Evolutionary conservation across 495 filamentous ascomycete genomes (phyloP).

Genomic region (Xylaria cubensis): DNA sequence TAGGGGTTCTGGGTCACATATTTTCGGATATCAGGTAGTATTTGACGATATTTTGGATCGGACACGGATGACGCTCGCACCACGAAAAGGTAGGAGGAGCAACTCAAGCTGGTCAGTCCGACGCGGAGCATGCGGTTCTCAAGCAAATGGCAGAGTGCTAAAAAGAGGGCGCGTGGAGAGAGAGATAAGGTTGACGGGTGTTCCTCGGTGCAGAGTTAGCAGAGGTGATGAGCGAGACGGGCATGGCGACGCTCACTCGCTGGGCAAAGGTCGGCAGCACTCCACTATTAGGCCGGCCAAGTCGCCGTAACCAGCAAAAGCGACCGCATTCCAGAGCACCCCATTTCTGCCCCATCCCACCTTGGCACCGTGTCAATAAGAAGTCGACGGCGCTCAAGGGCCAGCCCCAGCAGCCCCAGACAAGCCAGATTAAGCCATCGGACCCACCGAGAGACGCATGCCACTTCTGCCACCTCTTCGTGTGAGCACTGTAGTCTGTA

Average conservation of each 20-base stretch:
- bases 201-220: conserved; percentile 23
- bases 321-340: conserved; percentile 36
- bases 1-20: conserved; percentile 4
- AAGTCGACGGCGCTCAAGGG: not conserved
- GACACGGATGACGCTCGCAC: conserved; percentile 5
- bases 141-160: not conserved
- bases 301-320: conserved; percentile 51
- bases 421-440: conserved; percentile 21
- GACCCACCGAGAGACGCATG: conserved; percentile 25
- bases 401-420: conserved; percentile 22
- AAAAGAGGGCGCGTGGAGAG: conserved; percentile 11
- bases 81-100: not conserved
- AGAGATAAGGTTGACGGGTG: conserved; percentile 20
- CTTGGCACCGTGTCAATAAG: conserved; percentile 37
- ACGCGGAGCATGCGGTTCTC: not conserved
- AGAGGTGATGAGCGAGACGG: conserved; percentile 18
- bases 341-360: conserved; percentile 43
- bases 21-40: not conserved
- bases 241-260: conserved; percentile 30
- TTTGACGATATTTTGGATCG: conserved; percentile 6
- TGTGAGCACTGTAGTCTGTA: not conserved
- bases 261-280: conserved; percentile 45
- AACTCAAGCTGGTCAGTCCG: conserved; percentile 15
- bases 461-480: not conserved
- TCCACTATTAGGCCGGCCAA: conserved; percentile 65